Evolutionary conservation across 2,329 filamentous ascomycete genomes (phyloP).

Genomic region (Colletotrichum echinochloae): DNA sequence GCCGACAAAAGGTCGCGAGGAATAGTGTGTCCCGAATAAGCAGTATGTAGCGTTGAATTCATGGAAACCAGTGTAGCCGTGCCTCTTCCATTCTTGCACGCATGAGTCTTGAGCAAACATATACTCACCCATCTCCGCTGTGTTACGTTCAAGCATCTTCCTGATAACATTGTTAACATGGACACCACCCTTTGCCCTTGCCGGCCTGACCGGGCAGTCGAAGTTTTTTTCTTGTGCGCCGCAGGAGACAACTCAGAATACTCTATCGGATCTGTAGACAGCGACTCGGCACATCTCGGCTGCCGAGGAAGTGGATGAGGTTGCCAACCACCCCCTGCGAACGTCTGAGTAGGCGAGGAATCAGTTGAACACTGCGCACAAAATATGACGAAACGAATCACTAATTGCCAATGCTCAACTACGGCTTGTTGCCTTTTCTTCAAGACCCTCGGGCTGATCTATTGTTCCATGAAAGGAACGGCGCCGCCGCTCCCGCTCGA

Average conservation of each 20-base stretch:
- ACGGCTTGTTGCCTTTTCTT: neutral
- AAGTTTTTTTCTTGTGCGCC: conserved; percentile 63
- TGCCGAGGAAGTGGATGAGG: neutral
- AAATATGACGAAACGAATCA: neutral
- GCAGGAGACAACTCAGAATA: conserved; percentile 67
- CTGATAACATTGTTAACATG: conserved; percentile 65
- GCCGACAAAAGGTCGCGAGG: conserved; percentile 9
- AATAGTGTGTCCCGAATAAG: neutral
- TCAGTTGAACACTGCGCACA: too few relatives aligned
- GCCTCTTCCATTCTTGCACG: conserved; percentile 45
- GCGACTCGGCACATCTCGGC: neutral
- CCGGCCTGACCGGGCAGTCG: conserved; percentile 56
- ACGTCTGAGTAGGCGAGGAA: neutral
- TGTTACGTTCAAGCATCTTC: conserved; percentile 18
- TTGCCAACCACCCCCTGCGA: neutral
- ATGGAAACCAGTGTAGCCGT: conserved; percentile 45
- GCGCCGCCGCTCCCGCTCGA: neutral
- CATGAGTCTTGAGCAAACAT: conserved; percentile 42
- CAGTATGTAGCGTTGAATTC: conserved; percentile 15
- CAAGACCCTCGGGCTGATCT: neutral
- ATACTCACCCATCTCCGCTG: conserved; percentile 27
- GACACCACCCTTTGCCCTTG: conserved; percentile 54
- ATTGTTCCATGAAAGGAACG: neutral
- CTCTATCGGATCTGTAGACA: conserved; percentile 57
- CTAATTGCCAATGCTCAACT: neutral